phyloP scores from a whole-genome alignment of 345 rosid genomes.

The Lepidium didymum region DNA sequence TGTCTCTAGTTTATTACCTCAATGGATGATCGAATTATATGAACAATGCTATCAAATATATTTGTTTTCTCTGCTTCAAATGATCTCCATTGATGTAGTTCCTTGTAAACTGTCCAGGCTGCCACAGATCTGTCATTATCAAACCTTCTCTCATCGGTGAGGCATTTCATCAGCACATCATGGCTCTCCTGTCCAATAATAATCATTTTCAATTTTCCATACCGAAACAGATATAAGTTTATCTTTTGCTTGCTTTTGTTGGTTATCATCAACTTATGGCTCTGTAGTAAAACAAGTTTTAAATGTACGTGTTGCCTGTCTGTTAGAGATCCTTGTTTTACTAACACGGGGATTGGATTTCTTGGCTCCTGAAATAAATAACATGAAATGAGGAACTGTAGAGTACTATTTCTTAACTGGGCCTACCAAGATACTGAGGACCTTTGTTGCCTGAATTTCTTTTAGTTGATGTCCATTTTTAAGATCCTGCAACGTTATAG shows the following conservation, averaged over 20 bases:
- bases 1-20: constrained; percentile 32
- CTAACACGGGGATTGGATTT: constrained; percentile 28
- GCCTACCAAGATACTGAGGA: not conserved
- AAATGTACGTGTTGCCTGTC: constrained; percentile 48
- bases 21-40: constrained; percentile 37
- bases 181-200: constrained; percentile 45
- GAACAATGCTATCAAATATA: constrained; percentile 53
- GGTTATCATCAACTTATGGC: not conserved
- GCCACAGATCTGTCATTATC: constrained; percentile 46
- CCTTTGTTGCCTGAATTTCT: constrained; percentile 36
- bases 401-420: constrained; percentile 4
- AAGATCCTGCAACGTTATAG: constrained; percentile 28
- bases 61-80: constrained; percentile 61
- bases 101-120: constrained; percentile 47
- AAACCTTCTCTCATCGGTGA: constrained; percentile 40
- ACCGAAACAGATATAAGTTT: not conserved
- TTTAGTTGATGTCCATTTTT: constrained; percentile 38
- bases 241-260: constrained; percentile 3
- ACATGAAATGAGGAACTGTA: constrained; percentile 2
- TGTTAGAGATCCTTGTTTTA: constrained; percentile 48
- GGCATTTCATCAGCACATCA: constrained; percentile 45
- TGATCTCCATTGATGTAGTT: constrained; percentile 61
- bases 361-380: constrained; percentile 36
- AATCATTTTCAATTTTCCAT: not conserved
- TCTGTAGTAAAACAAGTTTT: not conserved